phyloP scores from a whole-genome alignment of 106 monocot species.

The Amphibolis antarctica region DNA sequence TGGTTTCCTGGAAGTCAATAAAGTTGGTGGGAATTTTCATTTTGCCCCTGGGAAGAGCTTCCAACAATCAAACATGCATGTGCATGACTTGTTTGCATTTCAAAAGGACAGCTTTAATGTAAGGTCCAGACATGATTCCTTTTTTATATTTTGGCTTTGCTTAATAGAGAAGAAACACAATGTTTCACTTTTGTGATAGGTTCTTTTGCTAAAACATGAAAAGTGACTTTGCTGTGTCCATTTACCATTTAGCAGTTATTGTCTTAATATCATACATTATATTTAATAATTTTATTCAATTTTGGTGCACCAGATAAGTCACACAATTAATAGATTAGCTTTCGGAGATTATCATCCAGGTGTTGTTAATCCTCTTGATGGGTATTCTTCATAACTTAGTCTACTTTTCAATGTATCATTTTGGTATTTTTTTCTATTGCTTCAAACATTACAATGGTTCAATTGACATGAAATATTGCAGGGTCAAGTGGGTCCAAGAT shows the following conservation, averaged over 20 bases:
- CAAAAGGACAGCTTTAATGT: constrained; percentile 92
- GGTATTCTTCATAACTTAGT: constrained; percentile 30
- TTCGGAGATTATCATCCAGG: constrained; percentile 80
- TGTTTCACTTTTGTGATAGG: neutral
- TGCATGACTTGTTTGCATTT: constrained; percentile 75
- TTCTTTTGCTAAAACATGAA: neutral
- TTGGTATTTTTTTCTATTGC: neutral
- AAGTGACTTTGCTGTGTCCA: neutral
- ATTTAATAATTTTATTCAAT: neutral
- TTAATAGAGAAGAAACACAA: neutral
- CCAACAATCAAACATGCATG: constrained; percentile 77
- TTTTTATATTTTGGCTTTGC: neutral
- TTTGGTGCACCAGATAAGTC: constrained; percentile 55
- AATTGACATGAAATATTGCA: constrained; percentile 8
- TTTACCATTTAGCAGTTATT: constrained; percentile 1
- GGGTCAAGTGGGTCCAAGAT: constrained; percentile 69
- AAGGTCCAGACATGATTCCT: constrained; percentile 15
- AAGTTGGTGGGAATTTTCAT: constrained; percentile 97
- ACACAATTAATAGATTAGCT: constrained; percentile 70
- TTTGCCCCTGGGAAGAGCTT: constrained; percentile 98
- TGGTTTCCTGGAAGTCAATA: constrained; percentile 90
- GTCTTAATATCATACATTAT: neutral
- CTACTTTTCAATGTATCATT: too few relatives aligned
- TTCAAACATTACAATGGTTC: constrained; percentile 5
- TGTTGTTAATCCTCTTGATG: constrained; percentile 92